These are phyloP conservation scores for Phytopythium kandeliae DNA, from an alignment of 352 stramenopile species.

Conservation along the genomic window DNA sequence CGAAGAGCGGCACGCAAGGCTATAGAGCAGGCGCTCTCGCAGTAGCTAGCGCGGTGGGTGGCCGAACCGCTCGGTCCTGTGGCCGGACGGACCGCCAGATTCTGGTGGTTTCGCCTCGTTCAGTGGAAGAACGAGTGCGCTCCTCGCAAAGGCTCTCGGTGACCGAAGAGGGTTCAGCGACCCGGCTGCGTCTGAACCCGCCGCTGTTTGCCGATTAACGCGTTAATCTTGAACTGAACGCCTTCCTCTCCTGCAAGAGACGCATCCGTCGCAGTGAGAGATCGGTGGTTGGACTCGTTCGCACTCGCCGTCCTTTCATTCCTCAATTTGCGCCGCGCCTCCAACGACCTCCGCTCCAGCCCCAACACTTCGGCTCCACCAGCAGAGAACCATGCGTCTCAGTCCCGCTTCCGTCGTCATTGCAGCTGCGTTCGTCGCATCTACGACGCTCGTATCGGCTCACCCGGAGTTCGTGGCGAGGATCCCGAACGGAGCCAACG, in stretches of 20 bases:
- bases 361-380: neutral
- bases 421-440: neutral
- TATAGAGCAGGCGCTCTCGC: too few relatives aligned
- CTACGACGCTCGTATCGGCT: neutral
- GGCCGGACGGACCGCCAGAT: neutral
- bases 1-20: too few relatives aligned
- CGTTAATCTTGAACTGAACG: too few relatives aligned
- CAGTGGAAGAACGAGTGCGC: too few relatives aligned
- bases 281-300: too few relatives aligned
- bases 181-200: too few relatives aligned
- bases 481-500: conserved; percentile 48
- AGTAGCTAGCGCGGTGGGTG: too few relatives aligned
- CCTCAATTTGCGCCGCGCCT: neutral
- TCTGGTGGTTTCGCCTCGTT: neutral
- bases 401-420: neutral
- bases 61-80: neutral
- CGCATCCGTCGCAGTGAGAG: too few relatives aligned
- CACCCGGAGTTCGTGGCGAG: conserved; percentile 29
- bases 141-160: too few relatives aligned
- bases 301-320: neutral
- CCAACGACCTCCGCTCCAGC: neutral
- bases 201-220: too few relatives aligned
- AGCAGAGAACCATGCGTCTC: neutral
- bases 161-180: too few relatives aligned
- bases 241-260: too few relatives aligned